Percentiles rank a stretch among this genome's conserved stretches.
phyloP scores from a whole-genome alignment of 352 stramenopile species.

The Globisporangium iwayamae region DNA sequence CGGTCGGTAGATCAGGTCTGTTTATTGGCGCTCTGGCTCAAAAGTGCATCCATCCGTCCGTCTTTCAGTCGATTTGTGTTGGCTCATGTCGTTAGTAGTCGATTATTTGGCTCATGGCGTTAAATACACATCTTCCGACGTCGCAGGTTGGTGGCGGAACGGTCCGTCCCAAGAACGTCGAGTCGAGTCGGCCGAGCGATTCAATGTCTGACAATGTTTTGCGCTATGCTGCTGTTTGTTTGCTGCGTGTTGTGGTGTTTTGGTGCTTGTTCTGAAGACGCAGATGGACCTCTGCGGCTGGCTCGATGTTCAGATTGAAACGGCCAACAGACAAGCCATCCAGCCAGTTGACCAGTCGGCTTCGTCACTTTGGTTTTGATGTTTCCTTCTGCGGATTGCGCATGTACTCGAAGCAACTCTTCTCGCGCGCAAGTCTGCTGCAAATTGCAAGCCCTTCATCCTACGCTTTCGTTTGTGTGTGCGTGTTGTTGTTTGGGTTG shows the following conservation, averaged over 20 bases:
- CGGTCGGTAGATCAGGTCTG: not conserved
- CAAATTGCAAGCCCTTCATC: too few relatives aligned
- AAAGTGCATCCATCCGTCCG: not conserved
- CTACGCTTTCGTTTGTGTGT: not conserved
- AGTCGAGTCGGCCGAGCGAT: not conserved
- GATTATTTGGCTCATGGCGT: not conserved
- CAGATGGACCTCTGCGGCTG: not conserved
- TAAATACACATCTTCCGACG: not conserved
- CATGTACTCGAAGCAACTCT: too few relatives aligned
- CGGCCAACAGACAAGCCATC: not conserved
- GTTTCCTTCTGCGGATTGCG: not conserved
- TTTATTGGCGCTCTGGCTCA: not conserved
- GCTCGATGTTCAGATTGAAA: not conserved
- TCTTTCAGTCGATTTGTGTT: not conserved
- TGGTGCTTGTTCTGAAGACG: not conserved
- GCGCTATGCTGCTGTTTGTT: too few relatives aligned
- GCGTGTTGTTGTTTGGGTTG: not conserved
- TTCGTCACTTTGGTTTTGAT: not conserved
- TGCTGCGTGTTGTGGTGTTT: not conserved
- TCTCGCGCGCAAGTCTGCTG: too few relatives aligned
- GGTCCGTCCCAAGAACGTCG: not conserved
- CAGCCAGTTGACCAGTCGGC: too few relatives aligned
- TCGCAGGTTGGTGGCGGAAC: not conserved
- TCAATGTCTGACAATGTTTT: not conserved
- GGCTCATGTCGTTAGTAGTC: not conserved